Conservation (phyloP, 2,329 filamentous ascomycete species). For the Cryphonectria parasitica region DNA sequence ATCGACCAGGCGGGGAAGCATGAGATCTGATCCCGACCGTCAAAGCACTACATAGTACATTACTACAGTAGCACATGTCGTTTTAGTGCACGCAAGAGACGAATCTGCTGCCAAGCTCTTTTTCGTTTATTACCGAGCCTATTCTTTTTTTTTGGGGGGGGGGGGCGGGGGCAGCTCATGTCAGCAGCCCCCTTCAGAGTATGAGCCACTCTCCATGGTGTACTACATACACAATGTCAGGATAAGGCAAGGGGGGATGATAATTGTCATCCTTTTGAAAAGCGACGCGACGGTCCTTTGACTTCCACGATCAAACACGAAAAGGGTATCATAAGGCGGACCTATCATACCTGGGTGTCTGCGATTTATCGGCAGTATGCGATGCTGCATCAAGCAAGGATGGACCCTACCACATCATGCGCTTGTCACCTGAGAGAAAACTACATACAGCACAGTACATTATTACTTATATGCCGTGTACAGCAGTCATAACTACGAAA, state of each 20-base stretch:
- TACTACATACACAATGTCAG: too few relatives aligned
- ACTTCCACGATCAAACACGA: neutral
- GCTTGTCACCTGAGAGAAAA: conserved; percentile 3
- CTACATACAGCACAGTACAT: neutral
- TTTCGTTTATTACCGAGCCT: neutral
- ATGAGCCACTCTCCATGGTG: neutral
- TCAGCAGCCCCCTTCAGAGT: neutral
- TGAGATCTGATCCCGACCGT: neutral
- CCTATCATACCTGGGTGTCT: neutral
- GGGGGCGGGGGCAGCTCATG: neutral
- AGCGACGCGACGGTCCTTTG: neutral
- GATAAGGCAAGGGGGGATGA: neutral
- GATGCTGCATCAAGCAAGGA: neutral
- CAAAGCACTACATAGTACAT: neutral
- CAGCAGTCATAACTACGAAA: neutral
- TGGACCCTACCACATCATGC: conserved; percentile 9
- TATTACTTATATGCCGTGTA: neutral
- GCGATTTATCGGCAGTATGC: neutral
- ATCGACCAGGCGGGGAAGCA: neutral
- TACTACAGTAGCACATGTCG: neutral
- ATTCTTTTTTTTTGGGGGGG: too few relatives aligned
- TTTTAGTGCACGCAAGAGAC: neutral
- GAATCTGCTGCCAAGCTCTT: neutral
- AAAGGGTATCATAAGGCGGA: neutral
- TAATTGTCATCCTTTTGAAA: neutral